Percentiles rank a stretch among this genome's conserved stretches.
phyloP scores from a whole-genome alignment of 2,329 filamentous ascomycete genomes.

The Aspergillus ruber region DNA sequence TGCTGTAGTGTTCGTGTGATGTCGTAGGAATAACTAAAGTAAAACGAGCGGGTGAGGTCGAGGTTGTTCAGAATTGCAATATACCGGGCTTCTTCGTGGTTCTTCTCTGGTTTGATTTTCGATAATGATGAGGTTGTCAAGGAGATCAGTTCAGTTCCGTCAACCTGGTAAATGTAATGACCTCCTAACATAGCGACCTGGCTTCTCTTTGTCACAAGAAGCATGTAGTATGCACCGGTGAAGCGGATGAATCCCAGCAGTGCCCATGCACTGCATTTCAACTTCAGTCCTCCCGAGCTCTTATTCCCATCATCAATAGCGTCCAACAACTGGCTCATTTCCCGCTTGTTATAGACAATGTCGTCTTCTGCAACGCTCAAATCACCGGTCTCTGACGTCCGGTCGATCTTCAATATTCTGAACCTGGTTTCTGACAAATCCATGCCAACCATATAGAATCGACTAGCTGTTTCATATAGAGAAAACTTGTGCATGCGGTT shows the following conservation, averaged over 20 bases:
- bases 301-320: constrained; percentile 95
- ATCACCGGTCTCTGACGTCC: constrained; percentile 71
- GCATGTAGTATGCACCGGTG: constrained; percentile 94
- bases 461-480: constrained; percentile 89
- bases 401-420: constrained; percentile 89
- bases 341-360: constrained; percentile 83
- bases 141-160: constrained; percentile 85
- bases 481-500: constrained; percentile 88
- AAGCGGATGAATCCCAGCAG: constrained; percentile 92
- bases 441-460: constrained; percentile 90
- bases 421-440: constrained; percentile 86
- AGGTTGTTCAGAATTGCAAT: constrained; percentile 83
- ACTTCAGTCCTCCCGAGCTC: constrained; percentile 77
- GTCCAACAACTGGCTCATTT: constrained; percentile 89
- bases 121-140: constrained; percentile 64
- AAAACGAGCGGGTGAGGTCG: constrained; percentile 85
- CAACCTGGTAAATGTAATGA: constrained; percentile 92
- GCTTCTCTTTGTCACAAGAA: constrained; percentile 90
- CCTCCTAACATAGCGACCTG: constrained; percentile 94
- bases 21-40: constrained; percentile 98
- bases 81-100: constrained; percentile 84
- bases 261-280: constrained; percentile 89
- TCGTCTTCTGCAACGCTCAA: constrained; percentile 88
- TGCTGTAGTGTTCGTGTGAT: constrained; percentile 87
- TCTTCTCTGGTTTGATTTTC: constrained; percentile 70